A percentile compares a stretch with the other conserved stretches of the same genome.
phyloP scores from a whole-genome alignment of 208 protist species.

The Crithidia expoeki region DNA sequence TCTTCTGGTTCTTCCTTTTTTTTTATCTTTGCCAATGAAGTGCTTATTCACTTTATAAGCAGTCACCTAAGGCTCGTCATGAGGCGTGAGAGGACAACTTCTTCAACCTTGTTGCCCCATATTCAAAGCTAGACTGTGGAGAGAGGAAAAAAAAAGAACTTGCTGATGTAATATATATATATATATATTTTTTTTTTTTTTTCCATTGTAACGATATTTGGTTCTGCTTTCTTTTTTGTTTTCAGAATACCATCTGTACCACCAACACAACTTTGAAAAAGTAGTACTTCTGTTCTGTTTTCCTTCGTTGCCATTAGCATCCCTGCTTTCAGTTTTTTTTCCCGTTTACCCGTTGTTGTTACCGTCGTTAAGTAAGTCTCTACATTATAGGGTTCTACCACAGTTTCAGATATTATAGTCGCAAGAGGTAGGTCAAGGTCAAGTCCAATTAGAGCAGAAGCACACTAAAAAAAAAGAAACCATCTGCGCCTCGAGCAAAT shows the following conservation, averaged over 20 bases:
- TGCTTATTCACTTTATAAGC: neutral
- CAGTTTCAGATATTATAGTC: neutral
- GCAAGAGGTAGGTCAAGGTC: neutral
- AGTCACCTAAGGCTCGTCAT: neutral
- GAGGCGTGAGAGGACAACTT: neutral
- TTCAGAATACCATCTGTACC: slow-evolving; percentile 2
- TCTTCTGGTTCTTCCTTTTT: neutral
- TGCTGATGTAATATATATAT: slow-evolving; percentile 8
- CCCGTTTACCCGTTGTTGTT: neutral
- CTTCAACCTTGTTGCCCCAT: neutral
- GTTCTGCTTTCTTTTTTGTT: neutral
- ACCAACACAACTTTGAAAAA: neutral
- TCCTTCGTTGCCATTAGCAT: neutral
- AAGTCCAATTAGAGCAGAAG: neutral
- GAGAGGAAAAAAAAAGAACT: too few relatives aligned
- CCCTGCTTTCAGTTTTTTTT: neutral
- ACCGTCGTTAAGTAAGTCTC: neutral
- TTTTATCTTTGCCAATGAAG: neutral
- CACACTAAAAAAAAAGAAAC: neutral
- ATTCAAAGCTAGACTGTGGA: neutral
- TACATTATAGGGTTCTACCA: neutral
- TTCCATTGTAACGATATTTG: slow-evolving; percentile 6
- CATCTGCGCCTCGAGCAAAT: neutral
- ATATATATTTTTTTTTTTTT: slow-evolving; percentile 8
- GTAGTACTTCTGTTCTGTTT: neutral